Evolutionary conservation across 2,329 filamentous ascomycete genomes (phyloP), one percentile per base, ranked within the genome.

Genomic region (Hymenotorrendiella dingleyae): DNA sequence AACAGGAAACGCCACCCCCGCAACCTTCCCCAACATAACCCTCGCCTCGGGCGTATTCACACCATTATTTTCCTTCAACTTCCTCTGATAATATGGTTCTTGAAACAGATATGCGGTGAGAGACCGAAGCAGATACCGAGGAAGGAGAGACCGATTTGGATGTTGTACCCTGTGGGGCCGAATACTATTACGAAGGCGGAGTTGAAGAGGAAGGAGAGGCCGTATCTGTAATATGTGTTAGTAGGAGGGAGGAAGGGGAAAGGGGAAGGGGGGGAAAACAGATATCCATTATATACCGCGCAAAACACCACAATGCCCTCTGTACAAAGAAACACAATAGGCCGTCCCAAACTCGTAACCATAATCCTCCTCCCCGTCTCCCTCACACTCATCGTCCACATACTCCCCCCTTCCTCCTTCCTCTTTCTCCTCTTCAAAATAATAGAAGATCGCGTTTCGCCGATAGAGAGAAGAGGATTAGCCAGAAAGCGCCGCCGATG

Each of bases 301-400:
- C 75, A 69, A 56, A 82, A 80, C 48, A 78, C 58, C 48, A 83
- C 69, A 9, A 78, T 73, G 0, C 77, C 76, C 45, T 82, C 76
- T 53, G 75, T 72, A 54, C 77, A 46, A 8, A 70, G 76, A 50
- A 82, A 75, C 54, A 75, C 67, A 12, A 74, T 60, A 0, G 71
- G 71, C n/a, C 47, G 39, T n/a, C 37, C 42, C 5, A 50, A 32
- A 2, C 42, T 44, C 9, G 33, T 40, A 28, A 46, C 27, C 12
- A 43, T 26, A 6, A 52, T 16, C 7, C 44, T 32, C 7, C 16
- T 35, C 11, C 23, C 16, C 17, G 11, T 14, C 19, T 22, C 10
- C n/a, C 26, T 33, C 16, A 32, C 6, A 16, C 35, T 23, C 12
- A 23, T 23, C 4, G 17, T 11, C 5, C 10, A 4, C 6, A 17